These are phyloP conservation scores for Pseudogymnoascus sp. DNA, from an alignment of 2,329 filamentous ascomycete genomes.

Conservation along the genomic window DNA sequence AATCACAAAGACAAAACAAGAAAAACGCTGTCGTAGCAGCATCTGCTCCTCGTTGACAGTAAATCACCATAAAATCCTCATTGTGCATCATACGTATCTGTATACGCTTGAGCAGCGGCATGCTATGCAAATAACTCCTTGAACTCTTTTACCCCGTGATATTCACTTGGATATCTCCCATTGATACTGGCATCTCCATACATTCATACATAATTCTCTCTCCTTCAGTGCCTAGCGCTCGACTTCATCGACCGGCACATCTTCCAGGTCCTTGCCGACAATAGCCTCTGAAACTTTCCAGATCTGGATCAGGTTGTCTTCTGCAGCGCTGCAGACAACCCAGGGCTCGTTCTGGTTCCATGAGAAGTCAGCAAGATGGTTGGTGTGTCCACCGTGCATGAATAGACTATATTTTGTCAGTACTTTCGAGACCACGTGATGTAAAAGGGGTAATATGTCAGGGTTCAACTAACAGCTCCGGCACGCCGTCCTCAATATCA, in stretches of 20 bases:
- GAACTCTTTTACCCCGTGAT: neutral
- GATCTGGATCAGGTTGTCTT: conserved; percentile 94
- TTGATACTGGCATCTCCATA: neutral
- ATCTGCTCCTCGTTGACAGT: neutral
- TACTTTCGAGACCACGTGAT: conserved; percentile 10
- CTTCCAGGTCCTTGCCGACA: conserved; percentile 67
- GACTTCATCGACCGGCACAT: conserved; percentile 70
- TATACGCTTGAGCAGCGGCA: neutral
- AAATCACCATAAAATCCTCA: neutral
- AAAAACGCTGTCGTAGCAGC: neutral
- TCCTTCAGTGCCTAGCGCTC: conserved; percentile 42
- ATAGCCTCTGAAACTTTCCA: conserved; percentile 84
- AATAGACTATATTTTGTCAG: conserved; percentile 56
- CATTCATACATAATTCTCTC: neutral
- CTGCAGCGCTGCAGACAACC: conserved; percentile 90
- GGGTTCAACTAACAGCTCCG: conserved; percentile 67
- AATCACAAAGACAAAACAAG: neutral
- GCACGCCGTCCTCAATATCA: conserved; percentile 88
- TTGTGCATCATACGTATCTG: neutral
- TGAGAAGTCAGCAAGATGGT: conserved; percentile 91
- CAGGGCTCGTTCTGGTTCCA: conserved; percentile 97
- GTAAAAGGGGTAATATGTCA: neutral
- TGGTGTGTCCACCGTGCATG: conserved; percentile 98
- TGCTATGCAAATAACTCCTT: conserved; percentile 8
- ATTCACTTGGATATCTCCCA: conserved; percentile 9